These are phyloP conservation scores for Sphaerostilbella broomeana DNA, from an alignment of 2,329 filamentous ascomycete genomes.

Conservation along the genomic window DNA sequence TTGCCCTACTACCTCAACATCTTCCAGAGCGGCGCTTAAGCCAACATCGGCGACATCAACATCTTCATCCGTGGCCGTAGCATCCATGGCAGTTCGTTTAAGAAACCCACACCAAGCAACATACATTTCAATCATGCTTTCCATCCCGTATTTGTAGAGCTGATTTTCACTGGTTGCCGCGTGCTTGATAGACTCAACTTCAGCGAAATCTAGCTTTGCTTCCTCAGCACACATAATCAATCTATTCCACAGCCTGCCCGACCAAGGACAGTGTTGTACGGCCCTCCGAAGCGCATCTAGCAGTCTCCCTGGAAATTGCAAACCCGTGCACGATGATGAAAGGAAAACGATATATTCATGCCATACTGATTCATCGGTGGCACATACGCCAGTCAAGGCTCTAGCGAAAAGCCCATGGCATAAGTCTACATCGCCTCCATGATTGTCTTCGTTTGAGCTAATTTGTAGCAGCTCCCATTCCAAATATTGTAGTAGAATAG, in stretches of 20 bases:
- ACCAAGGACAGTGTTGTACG: constrained; percentile 88
- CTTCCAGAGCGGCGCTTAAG: constrained; percentile 77
- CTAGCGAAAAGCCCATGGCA: constrained; percentile 69
- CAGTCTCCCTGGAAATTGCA: constrained; percentile 36
- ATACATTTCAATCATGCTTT: constrained; percentile 84
- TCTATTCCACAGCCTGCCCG: constrained; percentile 82
- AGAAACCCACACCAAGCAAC: constrained; percentile 93
- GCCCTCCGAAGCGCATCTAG: constrained; percentile 73
- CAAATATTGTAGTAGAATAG: constrained; percentile 61
- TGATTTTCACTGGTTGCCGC: constrained; percentile 80
- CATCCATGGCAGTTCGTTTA: constrained; percentile 73
- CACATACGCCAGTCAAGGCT: constrained; percentile 62
- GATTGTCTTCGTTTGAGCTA: constrained; percentile 42
- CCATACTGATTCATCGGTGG: constrained; percentile 71
- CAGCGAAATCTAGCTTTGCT: constrained; percentile 65
- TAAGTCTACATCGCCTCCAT: constrained; percentile 41
- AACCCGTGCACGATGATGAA: constrained; percentile 37
- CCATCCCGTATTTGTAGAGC: constrained; percentile 78
- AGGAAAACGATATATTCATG: constrained; percentile 76
- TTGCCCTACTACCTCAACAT: constrained; percentile 73
- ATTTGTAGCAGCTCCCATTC: constrained; percentile 71
- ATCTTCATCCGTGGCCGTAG: constrained; percentile 70
- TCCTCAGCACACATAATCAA: constrained; percentile 81
- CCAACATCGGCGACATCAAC: constrained; percentile 86
- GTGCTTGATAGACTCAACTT: constrained; percentile 87